These are phyloP conservation scores for Aschersonia sp. DNA, from an alignment of 2,329 filamentous ascomycete genomes.

Conservation along the genomic window DNA sequence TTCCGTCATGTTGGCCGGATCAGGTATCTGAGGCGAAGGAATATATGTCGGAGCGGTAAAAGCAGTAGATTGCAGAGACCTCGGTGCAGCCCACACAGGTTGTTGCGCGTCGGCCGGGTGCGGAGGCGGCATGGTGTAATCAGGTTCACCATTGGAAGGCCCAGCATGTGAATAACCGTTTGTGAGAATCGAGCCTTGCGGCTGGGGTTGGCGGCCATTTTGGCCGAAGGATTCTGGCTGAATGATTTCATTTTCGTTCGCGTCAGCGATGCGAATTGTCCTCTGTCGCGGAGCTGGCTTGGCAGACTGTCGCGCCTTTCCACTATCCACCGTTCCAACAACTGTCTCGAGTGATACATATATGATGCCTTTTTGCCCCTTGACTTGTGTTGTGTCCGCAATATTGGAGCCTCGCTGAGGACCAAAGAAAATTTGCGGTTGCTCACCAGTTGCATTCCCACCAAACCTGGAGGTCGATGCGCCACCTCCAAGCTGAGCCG, in stretches of 20 bases:
- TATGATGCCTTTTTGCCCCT: constrained; percentile 85
- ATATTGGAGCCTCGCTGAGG: constrained; percentile 42
- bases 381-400: constrained; percentile 72
- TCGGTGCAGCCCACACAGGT: not conserved
- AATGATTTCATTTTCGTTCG: constrained; percentile 17
- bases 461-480: constrained; percentile 32
- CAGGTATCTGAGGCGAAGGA: constrained; percentile 43
- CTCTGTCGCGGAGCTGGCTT: constrained; percentile 10
- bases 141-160: constrained; percentile 19
- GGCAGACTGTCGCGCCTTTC: constrained; percentile 15
- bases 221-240: constrained; percentile 7
- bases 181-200: constrained; percentile 11
- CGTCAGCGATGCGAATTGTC: constrained; percentile 13
- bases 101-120: constrained; percentile 6
- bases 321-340: constrained; percentile 72
- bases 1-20: constrained; percentile 55
- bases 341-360: constrained; percentile 74
- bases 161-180: constrained; percentile 4
- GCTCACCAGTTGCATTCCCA: constrained; percentile 12
- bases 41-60: constrained; percentile 31
- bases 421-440: constrained; percentile 13
- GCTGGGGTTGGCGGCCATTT: constrained; percentile 2
- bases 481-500: constrained; percentile 54
- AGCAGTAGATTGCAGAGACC: constrained; percentile 3
- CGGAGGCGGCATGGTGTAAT: constrained; percentile 5